Evolutionary conservation across 192 early-diverging fungal species (phyloP), one percentile per base, ranked within the genome.

Genomic region (Coemansia sp.): DNA sequence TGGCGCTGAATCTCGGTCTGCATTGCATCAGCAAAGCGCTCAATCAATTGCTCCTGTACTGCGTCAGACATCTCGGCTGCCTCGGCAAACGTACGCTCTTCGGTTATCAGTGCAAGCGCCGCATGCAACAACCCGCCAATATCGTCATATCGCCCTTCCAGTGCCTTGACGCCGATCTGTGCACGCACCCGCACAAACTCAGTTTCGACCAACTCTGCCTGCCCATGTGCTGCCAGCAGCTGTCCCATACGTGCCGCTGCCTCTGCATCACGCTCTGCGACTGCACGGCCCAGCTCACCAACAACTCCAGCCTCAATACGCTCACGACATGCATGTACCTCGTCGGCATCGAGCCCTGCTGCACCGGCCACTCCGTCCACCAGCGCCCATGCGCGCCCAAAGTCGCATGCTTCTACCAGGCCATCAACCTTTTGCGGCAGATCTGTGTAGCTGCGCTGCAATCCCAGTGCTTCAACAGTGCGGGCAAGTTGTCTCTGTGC

Each of bases 81-180:
- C 49, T 74, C 72, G n/a, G 68, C 45, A 55, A 80, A 65, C 6
- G 47, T 54, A 14, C 71, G 68, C 35, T 80, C 77, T 13, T 57
- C 64, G 13, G 57, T 23, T 0, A 74, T 16, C 3, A 69, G 55
- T 4, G 64, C 65, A 1, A 29, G 24, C 37, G 14, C 19, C 20
- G 12, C 43, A 50, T 41, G 61, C 53, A n/a, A 58, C 24, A 37
- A 54, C 27, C 22, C 53, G 8, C 14, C 3, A 7, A 54, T 56
- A 35, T 38, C 54, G 2, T 16, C 32, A 10, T 8, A n/a, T 35
- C 29, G 62, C 16, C 54, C 50, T 38, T 47, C 49, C 60, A 79
- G 71, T 52, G 49, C 64, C 19, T 26, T 37, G 1, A 55, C 12
- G 11, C 41, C 41, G 41, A n/a, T 63, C 75, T 35, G 47, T 35